Base-by-base conservation (phyloP, 257 asterid species). In the Solanum okadae region DNA sequence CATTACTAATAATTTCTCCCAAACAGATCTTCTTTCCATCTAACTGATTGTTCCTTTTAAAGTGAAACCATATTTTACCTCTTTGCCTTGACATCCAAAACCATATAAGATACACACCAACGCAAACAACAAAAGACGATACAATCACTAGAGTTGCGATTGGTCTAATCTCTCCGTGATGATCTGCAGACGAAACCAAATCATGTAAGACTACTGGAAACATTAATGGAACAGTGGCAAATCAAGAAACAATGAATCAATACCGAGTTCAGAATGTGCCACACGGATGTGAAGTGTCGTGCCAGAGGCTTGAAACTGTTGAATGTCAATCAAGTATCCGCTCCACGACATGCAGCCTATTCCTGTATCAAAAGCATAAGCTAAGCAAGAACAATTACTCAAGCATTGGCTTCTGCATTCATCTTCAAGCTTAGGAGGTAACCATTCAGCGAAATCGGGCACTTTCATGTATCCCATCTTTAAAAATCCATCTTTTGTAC, bases 311-410 rank as follows among this genome's bases (percentile, higher is more conserved):
- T 84, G 4, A 35, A 91, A 91, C 81, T 89, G 49, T 87, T 92
- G 96, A 81, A 91, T n/a, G 29, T 93, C 95, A 15, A 93, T 87
- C 89, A 94, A 87, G 23, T 4, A 82, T 56, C 85, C 68, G 0
- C 88, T 87, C 97, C 97, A 93, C 3, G 89, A 81, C 95, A 94
- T 90, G 76, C 95, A 94, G 6, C 95, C 95, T 12, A 93, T 86
- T 5, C 23, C 78, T 5, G 88, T 7, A 37, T 90, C 91, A 31
- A 75, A 81, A 10, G 94, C 91, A 84, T 92, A 94, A 23, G 95
- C 93, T 10, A 91, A 33, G 91, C 95, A 94, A 18, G 97, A 93
- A 88, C 95, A 94, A 35, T 91, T 91, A 65, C 87, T 59, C 40
- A 61, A 85, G 88, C 96, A 94, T 22, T 63, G 71, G 4, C 5